A percentile compares a stretch with the other conserved stretches of the same genome.
These are phyloP conservation scores for Flaveria bidentis DNA, from an alignment of 129 eudicot species.

Conservation along the genomic window DNA sequence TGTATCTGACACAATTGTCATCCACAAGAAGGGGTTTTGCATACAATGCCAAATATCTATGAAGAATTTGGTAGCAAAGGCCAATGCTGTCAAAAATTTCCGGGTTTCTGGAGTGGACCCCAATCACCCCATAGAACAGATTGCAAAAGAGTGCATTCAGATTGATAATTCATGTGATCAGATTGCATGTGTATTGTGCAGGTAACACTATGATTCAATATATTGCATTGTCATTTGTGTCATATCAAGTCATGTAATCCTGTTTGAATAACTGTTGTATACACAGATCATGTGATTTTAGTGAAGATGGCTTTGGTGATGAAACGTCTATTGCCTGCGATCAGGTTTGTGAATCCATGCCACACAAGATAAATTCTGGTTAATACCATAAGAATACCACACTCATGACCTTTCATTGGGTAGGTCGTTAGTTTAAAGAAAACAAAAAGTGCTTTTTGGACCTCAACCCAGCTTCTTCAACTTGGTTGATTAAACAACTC, in stretches of 20 bases:
- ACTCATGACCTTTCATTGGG: no score
- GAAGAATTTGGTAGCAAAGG: slow-evolving; percentile 48
- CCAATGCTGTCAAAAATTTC: slow-evolving; percentile 10
- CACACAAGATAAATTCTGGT: neutral
- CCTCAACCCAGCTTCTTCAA: no score
- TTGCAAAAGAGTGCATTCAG: slow-evolving; percentile 59
- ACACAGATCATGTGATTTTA: slow-evolving; percentile 63
- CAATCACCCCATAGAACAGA: slow-evolving; percentile 41
- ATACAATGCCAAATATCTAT: slow-evolving; percentile 51
- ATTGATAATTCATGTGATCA: slow-evolving; percentile 48
- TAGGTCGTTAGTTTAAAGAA: no score
- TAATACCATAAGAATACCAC: no score
- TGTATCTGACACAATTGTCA: slow-evolving; percentile 41
- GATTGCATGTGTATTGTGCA: slow-evolving; percentile 75
- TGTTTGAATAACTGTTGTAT: slow-evolving; percentile 17
- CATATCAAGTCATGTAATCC: slow-evolving; percentile 2
- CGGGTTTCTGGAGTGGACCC: neutral
- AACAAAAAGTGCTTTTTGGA: no score
- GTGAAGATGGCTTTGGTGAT: slow-evolving; percentile 64
- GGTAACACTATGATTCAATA: slow-evolving; percentile 40
- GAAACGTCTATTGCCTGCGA: slow-evolving; percentile 78
- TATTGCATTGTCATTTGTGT: neutral
- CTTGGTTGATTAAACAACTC: no score
- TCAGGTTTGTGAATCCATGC: slow-evolving; percentile 49
- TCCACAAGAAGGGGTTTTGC: slow-evolving; percentile 74